These are phyloP conservation scores for Aegle marmelos DNA, from an alignment of 345 rosid genomes.

Conservation along the genomic window DNA sequence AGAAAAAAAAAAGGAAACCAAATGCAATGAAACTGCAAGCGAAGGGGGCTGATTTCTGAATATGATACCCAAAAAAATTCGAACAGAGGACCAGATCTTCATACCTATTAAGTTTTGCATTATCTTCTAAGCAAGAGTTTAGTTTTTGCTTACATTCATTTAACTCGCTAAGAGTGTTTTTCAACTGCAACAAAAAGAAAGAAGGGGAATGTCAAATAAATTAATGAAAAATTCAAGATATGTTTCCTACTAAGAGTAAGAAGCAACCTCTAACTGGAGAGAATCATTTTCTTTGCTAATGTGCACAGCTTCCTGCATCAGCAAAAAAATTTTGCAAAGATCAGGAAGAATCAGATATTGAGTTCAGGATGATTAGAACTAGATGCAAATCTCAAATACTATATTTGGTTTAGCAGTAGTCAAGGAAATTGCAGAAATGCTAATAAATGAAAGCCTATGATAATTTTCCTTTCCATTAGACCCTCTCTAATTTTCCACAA, in stretches of 20 bases:
- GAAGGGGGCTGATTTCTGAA: not conserved
- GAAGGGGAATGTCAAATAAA: slow-evolving; percentile 13
- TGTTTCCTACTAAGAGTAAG: slow-evolving; percentile 15
- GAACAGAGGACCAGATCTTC: slow-evolving; percentile 27
- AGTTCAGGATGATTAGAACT: not conserved
- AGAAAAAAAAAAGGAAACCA: slow-evolving; percentile 20
- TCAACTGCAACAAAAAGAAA: slow-evolving; percentile 46
- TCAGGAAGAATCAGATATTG: slow-evolving; percentile 1
- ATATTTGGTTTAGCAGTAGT: not conserved
- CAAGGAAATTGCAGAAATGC: slow-evolving; percentile 4
- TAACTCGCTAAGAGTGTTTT: slow-evolving; percentile 52
- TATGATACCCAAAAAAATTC: slow-evolving; percentile 11
- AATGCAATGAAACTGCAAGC: slow-evolving; percentile 16
- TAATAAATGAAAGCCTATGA: not conserved
- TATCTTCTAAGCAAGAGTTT: slow-evolving; percentile 73
- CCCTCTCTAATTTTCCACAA: not conserved
- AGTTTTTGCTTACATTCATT: slow-evolving; percentile 71
- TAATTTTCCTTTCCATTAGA: not conserved
- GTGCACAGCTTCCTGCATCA: slow-evolving; percentile 43
- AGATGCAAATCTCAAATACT: not conserved
- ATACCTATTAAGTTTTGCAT: slow-evolving; percentile 70
- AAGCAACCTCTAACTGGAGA: slow-evolving; percentile 63
- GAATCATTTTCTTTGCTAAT: slow-evolving; percentile 49
- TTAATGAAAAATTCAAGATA: slow-evolving; percentile 3
- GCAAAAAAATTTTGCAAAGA: not conserved